Base-by-base conservation (phyloP, 176 grass and related monocot genomes). In the Avena eriantha region DNA sequence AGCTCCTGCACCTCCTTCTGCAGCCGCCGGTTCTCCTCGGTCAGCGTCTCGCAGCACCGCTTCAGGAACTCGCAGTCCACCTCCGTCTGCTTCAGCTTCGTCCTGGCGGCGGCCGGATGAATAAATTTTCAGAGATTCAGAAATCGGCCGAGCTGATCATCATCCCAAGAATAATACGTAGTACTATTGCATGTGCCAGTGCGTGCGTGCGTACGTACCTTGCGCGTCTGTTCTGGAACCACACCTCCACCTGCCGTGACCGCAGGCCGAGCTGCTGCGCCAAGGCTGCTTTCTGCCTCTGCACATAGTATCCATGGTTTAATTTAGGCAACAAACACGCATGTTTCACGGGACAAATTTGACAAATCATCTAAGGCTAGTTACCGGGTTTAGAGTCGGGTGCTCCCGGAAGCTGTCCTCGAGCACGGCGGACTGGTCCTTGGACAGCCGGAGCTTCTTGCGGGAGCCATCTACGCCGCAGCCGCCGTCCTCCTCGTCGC, bases 21-120 rank as follows among this genome's bases (percentile, higher is more conserved):
- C 78, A 97, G 84, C 86, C 95, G 91, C 73, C 92, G 86, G 88
- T 97, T 97, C 79, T 97, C 95, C 85, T 97, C 90, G 0, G 95
- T 97, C n/a, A 97, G 92, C 84, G 85, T 97, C 88, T 97, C 95
- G 64, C 95, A 97, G 86, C 95, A 97, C 56, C 90, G 87, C 83
- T 97, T 97, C 84, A 97, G 58, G 86, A 87, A 94, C 88, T 94
- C 95, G 80, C 95, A 97, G 82, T 97, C 95, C 70, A 97, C 95
- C 92, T 97, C 95, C 66, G 92, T 97, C 87, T 97, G 95, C 90
- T 97, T 97, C 90, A 97, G 86, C 77, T 97, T 97, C 82, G 95
- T 97, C 86, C 95, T 97, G 71, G 39, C 36, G 4, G 34, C 4
- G 36, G 36, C 39, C 39, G 39, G 4, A 68, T 41, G 0, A 8